Evolutionary conservation across 345 rosid genomes (phyloP).

Genomic region (Eucalyptus sp.): DNA sequence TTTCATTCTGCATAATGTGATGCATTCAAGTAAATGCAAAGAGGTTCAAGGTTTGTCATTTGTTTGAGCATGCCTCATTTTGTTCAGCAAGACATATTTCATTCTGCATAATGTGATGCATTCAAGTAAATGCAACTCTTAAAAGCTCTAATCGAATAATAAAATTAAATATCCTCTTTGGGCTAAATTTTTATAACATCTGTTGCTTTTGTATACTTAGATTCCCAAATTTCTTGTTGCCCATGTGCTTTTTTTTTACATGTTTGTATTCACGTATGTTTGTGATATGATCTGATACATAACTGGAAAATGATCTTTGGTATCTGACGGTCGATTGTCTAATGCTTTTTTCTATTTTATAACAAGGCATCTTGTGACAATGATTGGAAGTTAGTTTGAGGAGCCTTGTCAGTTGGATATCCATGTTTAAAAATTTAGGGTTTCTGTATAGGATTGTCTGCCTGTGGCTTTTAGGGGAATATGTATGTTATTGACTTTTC

Average conservation of each 20-base stretch:
- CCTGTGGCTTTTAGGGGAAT: neutral
- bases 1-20: neutral
- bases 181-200: neutral
- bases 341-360: neutral
- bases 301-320: neutral
- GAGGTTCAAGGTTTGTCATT: constrained; percentile 68
- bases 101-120: neutral
- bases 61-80: neutral
- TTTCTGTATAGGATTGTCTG: neutral
- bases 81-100: neutral
- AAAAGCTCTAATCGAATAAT: neutral
- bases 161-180: neutral
- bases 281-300: neutral
- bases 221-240: neutral
- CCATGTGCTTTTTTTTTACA: neutral
- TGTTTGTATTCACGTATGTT: neutral
- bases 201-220: neutral
- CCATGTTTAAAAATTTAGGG: neutral
- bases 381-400: neutral
- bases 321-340: neutral
- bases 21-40: constrained; percentile 1
- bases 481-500: neutral
- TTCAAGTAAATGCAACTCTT: neutral
- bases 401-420: neutral
- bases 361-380: neutral